phyloP scores from a whole-genome alignment of 176 grass and related monocot species.

The Musa troglodytarum region DNA sequence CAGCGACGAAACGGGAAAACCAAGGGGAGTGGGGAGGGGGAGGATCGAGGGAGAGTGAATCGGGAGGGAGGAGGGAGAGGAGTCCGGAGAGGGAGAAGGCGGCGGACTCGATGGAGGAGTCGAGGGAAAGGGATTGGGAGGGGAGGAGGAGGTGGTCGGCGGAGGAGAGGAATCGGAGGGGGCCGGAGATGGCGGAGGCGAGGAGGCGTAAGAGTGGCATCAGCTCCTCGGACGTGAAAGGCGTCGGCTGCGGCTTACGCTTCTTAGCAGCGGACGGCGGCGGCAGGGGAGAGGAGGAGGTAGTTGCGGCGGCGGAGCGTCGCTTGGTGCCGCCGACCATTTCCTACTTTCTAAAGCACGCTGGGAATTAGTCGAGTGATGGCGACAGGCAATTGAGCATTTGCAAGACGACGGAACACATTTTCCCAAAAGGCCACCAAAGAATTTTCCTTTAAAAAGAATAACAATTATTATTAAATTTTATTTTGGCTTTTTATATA shows the following conservation, averaged over 20 bases:
- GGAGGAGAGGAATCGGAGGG: constrained; percentile 42
- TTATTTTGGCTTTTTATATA: too few species aligned
- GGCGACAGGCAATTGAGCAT: too few species aligned
- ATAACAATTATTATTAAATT: too few species aligned
- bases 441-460: too few species aligned
- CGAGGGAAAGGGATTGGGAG: constrained; percentile 42
- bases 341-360: background rate
- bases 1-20: constrained; percentile 13
- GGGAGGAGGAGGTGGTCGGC: constrained; percentile 40
- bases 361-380: background rate
- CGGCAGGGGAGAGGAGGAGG: constrained; percentile 28
- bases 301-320: constrained; percentile 35
- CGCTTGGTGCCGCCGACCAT: constrained; percentile 1
- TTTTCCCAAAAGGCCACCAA: too few species aligned
- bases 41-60: constrained; percentile 65
- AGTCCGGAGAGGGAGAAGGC: constrained; percentile 44
- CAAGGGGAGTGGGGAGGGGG: constrained; percentile 37
- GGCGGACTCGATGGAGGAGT: constrained; percentile 4
- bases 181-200: constrained; percentile 1
- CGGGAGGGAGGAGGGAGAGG: constrained; percentile 24
- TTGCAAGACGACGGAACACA: too few species aligned
- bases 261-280: constrained; percentile 21
- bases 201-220: constrained; percentile 28
- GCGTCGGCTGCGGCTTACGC: constrained; percentile 27
- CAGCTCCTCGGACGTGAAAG: constrained; percentile 27